Evolutionary conservation across 495 filamentous ascomycete genomes (phyloP).

Genomic region (Articulospora tetracladia): DNA sequence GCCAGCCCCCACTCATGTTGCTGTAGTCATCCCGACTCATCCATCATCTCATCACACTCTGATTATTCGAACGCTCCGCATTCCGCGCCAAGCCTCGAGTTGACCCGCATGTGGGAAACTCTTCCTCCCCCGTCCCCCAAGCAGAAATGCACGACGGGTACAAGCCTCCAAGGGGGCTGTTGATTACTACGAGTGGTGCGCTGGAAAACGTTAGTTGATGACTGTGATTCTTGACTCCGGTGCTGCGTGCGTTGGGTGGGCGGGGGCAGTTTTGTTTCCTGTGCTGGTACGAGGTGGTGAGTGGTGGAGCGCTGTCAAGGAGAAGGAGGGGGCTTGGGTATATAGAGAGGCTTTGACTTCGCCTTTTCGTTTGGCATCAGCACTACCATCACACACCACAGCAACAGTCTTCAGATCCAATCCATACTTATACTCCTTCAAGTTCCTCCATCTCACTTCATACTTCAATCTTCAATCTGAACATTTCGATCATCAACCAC

Average conservation of each 20-base stretch:
- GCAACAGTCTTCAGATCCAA: not conserved
- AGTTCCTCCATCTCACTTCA: not conserved
- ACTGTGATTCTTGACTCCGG: not conserved
- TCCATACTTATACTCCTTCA: not conserved
- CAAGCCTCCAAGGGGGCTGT: not conserved
- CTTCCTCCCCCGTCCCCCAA: too few species aligned
- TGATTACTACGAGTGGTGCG: not conserved
- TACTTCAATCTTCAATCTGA: not conserved
- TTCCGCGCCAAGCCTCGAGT: not conserved
- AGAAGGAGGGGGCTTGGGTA: slow-evolving; percentile 2
- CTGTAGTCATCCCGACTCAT: not conserved
- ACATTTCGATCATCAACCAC: not conserved
- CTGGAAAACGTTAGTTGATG: not conserved
- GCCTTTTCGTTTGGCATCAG: not conserved
- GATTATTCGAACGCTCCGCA: not conserved
- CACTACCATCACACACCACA: not conserved
- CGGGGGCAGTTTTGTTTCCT: not conserved
- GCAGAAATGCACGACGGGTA: not conserved
- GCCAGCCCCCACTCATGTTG: not conserved
- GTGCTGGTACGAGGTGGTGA: not conserved
- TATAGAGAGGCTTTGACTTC: slow-evolving; percentile 3
- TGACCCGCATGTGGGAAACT: too few species aligned
- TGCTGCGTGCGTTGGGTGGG: not conserved
- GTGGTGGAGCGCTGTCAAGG: not conserved
- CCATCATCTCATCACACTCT: not conserved